A percentile compares a stretch with the other conserved stretches of the same genome.
Evolutionary conservation across 2,329 filamentous ascomycete genomes (phyloP).

Genomic region (Coniochaeta prunicola): DNA sequence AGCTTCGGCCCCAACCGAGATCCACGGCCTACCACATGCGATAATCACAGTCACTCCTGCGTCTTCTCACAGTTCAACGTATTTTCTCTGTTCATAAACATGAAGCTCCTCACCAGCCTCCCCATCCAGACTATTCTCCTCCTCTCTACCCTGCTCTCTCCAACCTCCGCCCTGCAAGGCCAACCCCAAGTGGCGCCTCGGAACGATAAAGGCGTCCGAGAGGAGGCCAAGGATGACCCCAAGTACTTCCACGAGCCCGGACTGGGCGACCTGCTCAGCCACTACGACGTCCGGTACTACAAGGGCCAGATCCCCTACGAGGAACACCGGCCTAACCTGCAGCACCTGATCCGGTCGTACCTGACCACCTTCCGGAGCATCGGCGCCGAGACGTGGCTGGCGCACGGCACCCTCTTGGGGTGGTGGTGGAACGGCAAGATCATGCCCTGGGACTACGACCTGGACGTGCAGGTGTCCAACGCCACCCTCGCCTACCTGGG

Average conservation of each 20-base stretch:
- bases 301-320: slow-evolving; percentile 54
- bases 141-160: slow-evolving; percentile 4
- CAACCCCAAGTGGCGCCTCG: slow-evolving; percentile 1
- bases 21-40: not conserved
- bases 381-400: slow-evolving; percentile 75
- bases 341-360: slow-evolving; percentile 67
- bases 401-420: slow-evolving; percentile 74
- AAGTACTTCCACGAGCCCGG: slow-evolving; percentile 66
- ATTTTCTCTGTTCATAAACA: not conserved
- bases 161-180: not conserved
- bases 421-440: slow-evolving; percentile 84
- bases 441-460: slow-evolving; percentile 78
- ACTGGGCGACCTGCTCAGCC: slow-evolving; percentile 50
- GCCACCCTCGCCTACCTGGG: slow-evolving; percentile 60
- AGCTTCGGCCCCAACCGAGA: not conserved
- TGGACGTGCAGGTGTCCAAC: slow-evolving; percentile 72
- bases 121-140: slow-evolving; percentile 1
- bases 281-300: slow-evolving; percentile 72
- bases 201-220: slow-evolving; percentile 15
- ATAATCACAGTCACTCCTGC: not conserved
- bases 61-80: not conserved
- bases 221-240: not conserved
- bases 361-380: slow-evolving; percentile 57
- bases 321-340: slow-evolving; percentile 57
- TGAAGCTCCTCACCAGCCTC: slow-evolving; percentile 1